phyloP scores from a whole-genome alignment of 2,329 filamentous ascomycete genomes.

The Ceratocystis ficicola region DNA sequence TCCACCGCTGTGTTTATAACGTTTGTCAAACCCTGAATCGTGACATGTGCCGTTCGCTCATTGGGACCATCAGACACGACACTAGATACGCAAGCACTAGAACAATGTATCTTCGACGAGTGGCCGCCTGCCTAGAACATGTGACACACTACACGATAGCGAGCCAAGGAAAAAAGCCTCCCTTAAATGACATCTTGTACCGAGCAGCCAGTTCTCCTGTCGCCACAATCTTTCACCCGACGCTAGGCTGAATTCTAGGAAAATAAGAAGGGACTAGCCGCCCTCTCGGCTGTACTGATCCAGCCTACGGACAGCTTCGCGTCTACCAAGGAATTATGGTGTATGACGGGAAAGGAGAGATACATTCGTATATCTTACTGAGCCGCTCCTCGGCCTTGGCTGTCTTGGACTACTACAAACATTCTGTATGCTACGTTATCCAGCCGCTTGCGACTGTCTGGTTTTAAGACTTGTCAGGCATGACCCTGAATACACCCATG shows the following conservation, averaged over 20 bases:
- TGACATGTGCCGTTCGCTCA: slow-evolving; percentile 3
- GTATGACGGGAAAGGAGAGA: background rate
- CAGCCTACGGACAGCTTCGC: background rate
- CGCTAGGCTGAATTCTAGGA: no score
- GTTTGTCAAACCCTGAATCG: background rate
- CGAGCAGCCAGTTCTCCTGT: no score
- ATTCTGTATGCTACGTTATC: background rate
- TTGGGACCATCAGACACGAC: background rate
- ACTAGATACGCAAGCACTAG: background rate
- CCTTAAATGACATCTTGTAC: no score
- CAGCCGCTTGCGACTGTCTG: background rate
- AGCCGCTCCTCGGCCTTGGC: background rate
- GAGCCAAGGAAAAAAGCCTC: no score
- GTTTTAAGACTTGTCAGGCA: background rate
- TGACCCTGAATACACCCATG: background rate
- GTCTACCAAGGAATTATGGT: background rate
- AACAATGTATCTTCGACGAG: background rate
- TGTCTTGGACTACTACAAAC: slow-evolving; percentile 1
- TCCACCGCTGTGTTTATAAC: background rate
- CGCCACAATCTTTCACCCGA: no score
- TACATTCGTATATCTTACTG: background rate
- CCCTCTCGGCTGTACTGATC: background rate
- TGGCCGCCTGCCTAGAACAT: background rate
- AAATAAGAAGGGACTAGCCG: background rate
- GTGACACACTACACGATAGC: background rate